Evolutionary conservation across 495 filamentous ascomycete species (phyloP).

Genomic region (Aspergillus sclerotioniger): DNA sequence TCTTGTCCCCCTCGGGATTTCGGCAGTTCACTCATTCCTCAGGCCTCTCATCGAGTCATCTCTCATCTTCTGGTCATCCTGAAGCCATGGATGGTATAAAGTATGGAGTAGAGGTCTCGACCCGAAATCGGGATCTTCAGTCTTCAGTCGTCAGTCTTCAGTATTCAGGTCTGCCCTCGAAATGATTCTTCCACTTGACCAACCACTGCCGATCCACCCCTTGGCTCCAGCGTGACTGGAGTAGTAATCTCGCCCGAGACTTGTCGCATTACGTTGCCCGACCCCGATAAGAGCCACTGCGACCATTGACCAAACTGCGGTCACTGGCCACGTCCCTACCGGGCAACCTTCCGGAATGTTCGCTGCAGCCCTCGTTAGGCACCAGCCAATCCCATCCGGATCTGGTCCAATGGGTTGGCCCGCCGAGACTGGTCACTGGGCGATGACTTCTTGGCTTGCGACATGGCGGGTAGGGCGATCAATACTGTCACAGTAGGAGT

Average conservation of each 20-base stretch:
- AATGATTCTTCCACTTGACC: not conserved
- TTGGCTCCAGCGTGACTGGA: not conserved
- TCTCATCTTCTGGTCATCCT: not conserved
- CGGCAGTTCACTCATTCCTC: not conserved
- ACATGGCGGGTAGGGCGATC: not conserved
- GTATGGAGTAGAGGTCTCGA: too few relatives aligned
- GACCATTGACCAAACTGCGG: not conserved
- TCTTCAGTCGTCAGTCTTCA: not conserved
- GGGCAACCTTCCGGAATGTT: slow-evolving; percentile 15
- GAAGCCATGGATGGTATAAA: not conserved
- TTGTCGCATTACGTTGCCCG: not conserved
- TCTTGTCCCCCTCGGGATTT: not conserved
- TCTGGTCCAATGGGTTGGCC: too few relatives aligned
- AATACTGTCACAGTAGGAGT: too few relatives aligned
- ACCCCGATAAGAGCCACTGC: not conserved
- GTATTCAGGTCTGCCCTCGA: not conserved
- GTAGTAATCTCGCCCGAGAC: not conserved
- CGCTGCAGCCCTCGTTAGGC: slow-evolving; percentile 9
- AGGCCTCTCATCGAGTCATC: not conserved
- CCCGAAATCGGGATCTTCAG: too few relatives aligned
- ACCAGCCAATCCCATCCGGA: slow-evolving; percentile 7
- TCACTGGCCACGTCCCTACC: not conserved
- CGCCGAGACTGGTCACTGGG: too few relatives aligned
- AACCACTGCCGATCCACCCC: not conserved
- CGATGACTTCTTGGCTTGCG: not conserved